These are phyloP conservation scores for Mycena sp. DNA, from an alignment of 1,284 basidiomycete genomes.

Conservation along the genomic window DNA sequence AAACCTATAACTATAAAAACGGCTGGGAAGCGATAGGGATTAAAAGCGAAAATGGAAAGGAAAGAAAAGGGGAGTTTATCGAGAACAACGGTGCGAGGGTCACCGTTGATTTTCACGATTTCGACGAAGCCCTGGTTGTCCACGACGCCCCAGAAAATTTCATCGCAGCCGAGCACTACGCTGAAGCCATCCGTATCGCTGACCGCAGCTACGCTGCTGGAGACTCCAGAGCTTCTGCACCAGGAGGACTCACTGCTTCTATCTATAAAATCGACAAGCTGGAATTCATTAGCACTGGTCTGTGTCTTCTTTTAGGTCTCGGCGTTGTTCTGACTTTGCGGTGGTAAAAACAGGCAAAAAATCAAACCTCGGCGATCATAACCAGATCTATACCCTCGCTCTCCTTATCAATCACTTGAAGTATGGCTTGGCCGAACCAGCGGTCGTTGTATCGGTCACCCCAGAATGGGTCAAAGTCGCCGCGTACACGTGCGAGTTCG, in stretches of 20 bases:
- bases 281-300: slow-evolving; percentile 17
- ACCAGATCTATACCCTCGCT: slow-evolving; percentile 28
- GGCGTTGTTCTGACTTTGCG: background rate
- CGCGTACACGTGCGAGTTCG: slow-evolving; percentile 27
- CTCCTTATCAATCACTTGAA: slow-evolving; percentile 29
- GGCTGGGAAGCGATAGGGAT: slow-evolving; percentile 26
- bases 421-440: slow-evolving; percentile 28
- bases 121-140: slow-evolving; percentile 18
- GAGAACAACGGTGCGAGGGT: slow-evolving; percentile 15
- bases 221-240: slow-evolving; percentile 21
- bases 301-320: background rate
- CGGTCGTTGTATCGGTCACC: slow-evolving; percentile 21
- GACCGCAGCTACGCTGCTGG: slow-evolving; percentile 20
- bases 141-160: slow-evolving; percentile 18
- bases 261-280: slow-evolving; percentile 27
- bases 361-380: slow-evolving; percentile 21
- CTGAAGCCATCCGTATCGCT: slow-evolving; percentile 24
- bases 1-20: background rate
- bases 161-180: slow-evolving; percentile 24
- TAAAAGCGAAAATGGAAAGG: slow-evolving; percentile 18
- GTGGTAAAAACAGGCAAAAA: slow-evolving; percentile 10
- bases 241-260: slow-evolving; percentile 26
- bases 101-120: slow-evolving; percentile 25
- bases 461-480: slow-evolving; percentile 32
- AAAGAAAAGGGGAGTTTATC: slow-evolving; percentile 16